Evolutionary conservation across 1,284 basidiomycete genomes (phyloP), one percentile per base, ranked within the genome.

Genomic region (Boletus semigastroideus): DNA sequence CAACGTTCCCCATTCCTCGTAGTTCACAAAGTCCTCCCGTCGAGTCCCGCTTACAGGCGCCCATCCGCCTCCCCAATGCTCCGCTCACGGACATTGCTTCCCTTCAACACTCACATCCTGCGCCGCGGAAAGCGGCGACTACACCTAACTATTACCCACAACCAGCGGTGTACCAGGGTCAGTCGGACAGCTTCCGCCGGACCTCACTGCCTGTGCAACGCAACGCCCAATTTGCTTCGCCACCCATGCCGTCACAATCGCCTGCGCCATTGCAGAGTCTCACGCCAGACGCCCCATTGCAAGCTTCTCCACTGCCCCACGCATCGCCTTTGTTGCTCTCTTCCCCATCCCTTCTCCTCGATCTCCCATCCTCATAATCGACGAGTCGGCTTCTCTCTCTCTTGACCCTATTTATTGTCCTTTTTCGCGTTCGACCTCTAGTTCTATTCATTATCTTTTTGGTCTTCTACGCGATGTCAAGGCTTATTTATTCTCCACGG

Each of bases 31-130:
- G 83, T 3, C 85, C 85, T 3, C 82, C 83, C 1, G 73, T 76
- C 36, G 65, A 63, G 10, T 72, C 71, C 12, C 63, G 65, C 1
- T 22, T 58, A 0, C 66, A 70, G 46, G 80, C 78, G 50, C 81
- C 79, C 20, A 88, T 88, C 59, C 82, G 86, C 41, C 78, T 88
- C 5, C 86, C 86, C 10, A 85, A 82, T 52, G 78, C 83, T 4
- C 83, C 86, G 3, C 73, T 88, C 38, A 78, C 78, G 17, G 86
- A 87, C 63, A 79, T 87, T 52, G 79, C 79, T 3, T 78, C 80
- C 48, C 71, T 79, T 7, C 73, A 59, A 46, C 70, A 59, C 38
- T 69, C 63, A 46, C 64, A 66, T 46, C 58, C 62, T 31, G 22
- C 49, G 3, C 63, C 69, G 17, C 64, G 69, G 27, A 71, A 69